phyloP scores from a whole-genome alignment of 2,329 filamentous ascomycete species.

The Trichophyton equinum region DNA sequence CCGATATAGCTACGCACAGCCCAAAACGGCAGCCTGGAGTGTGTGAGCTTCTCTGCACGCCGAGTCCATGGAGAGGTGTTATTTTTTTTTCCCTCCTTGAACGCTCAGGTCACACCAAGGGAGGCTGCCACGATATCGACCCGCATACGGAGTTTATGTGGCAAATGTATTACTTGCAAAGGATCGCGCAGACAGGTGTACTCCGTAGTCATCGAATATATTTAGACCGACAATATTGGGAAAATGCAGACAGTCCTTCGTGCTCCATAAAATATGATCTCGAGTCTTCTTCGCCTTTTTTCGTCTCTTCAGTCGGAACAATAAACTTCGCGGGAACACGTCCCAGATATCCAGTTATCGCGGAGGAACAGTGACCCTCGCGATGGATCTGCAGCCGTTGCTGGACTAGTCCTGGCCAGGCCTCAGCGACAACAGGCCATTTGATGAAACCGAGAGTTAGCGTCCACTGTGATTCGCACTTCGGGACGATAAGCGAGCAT shows the following conservation, averaged over 20 bases:
- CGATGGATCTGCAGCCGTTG: conserved; percentile 1
- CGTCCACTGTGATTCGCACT: conserved; percentile 1
- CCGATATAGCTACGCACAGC: neutral
- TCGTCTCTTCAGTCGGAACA: neutral
- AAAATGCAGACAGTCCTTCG: neutral
- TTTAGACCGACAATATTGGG: neutral
- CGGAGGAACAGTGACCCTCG: neutral
- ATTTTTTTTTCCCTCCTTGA: neutral
- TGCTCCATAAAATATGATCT: neutral
- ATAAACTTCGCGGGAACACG: neutral
- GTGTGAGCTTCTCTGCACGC: neutral
- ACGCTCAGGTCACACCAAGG: neutral
- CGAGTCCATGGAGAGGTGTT: neutral
- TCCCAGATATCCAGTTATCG: neutral
- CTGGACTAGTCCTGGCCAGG: conserved; percentile 2
- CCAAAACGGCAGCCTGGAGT: neutral
- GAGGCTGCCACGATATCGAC: conserved; percentile 3
- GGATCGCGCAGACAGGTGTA: neutral
- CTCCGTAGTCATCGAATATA: neutral
- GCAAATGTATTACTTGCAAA: neutral
- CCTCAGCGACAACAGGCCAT: neutral
- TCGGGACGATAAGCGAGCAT: conserved; percentile 1
- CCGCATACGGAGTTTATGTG: neutral
- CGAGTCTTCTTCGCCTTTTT: neutral
- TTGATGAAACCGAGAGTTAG: neutral